Evolutionary conservation across 192 early-diverging fungal genomes (phyloP).

Genomic region (Coemansia biformis): DNA sequence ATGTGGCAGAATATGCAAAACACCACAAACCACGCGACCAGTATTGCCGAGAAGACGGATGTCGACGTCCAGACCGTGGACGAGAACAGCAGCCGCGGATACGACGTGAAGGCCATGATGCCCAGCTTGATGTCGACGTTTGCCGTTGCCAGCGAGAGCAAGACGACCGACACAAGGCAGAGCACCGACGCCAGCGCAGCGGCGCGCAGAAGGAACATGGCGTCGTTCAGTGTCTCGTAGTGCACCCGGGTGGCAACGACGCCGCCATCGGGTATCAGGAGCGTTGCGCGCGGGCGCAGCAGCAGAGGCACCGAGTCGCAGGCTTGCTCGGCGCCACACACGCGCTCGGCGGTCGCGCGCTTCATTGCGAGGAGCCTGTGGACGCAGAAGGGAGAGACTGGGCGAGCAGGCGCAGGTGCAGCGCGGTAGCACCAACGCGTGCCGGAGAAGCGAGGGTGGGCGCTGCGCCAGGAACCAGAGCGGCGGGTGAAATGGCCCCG

Average conservation of each 20-base stretch:
- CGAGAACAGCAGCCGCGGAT: constrained; percentile 47
- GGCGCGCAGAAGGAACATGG: constrained; percentile 38
- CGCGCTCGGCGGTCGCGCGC: no score
- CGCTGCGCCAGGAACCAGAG: no score
- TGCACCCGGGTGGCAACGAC: constrained; percentile 44
- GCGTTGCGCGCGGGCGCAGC: constrained; percentile 31
- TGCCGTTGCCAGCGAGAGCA: constrained; percentile 41
- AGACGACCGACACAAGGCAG: constrained; percentile 25
- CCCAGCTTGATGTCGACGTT: constrained; percentile 42
- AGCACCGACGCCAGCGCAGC: constrained; percentile 28
- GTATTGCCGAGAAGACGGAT: constrained; percentile 44
- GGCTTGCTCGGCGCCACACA: neutral
- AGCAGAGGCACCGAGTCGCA: constrained; percentile 3
- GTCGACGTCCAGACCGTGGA: constrained; percentile 44
- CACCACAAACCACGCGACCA: constrained; percentile 45
- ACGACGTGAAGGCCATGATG: constrained; percentile 28
- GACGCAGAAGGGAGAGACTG: no score
- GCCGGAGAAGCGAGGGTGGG: no score
- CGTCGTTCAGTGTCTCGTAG: constrained; percentile 49
- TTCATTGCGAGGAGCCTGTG: no score
- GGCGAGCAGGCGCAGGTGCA: no score
- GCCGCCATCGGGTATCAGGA: constrained; percentile 42
- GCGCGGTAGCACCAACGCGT: no score
- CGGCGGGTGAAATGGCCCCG: no score
- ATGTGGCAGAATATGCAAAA: constrained; percentile 47